Base-by-base conservation (phyloP, 2,329 filamentous ascomycete genomes). In the Exophiala spinifera region DNA sequence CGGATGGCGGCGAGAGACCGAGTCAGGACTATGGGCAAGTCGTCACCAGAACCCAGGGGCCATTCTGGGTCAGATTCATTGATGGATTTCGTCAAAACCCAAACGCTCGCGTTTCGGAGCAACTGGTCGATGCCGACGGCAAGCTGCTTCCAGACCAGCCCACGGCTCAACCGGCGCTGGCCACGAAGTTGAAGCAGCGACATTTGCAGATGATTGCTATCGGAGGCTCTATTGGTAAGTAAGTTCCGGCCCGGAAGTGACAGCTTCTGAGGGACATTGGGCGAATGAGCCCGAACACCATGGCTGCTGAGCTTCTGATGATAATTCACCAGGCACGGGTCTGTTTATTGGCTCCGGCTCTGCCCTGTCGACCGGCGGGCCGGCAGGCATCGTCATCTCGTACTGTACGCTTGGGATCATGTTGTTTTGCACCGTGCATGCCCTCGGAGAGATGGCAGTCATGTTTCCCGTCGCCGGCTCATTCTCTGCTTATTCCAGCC, bases 171-270 rank as follows among this genome's bases (percentile, higher is more conserved):
- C 89, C 3, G 80, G 85, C 61, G 86, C 78, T 97, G 47, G 83
- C 87, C 47, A 80, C 90, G 65, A 86, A 84, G 69, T 74, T 95
- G 63, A 94, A 95, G 73, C 84, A 85, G 19, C 80, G 91, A 45
- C 92, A 97, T 76, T 69, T 96, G 68, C 91, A 96, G 75, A 96
- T 96, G 92, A 96, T 96, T 77, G 92, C 92, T 13, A 95, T 96
- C 63, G 91, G 91, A 64, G 91, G 91, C 40, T 92, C 88, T 4
- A 57, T 57, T 36, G 50, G 45, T 31, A 31, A 31, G 28, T n/a
- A n/a, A n/a, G n/a, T n/a, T n/a, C n/a, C n/a, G n/a, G n/a, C n/a
- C n/a, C n/a, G n/a, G n/a, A n/a, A n/a, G n/a, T n/a, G n/a, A n/a
- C n/a, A n/a, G n/a, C n/a, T n/a, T n/a, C n/a, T n/a, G n/a, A n/a